These are phyloP conservation scores for Candida neerlandica DNA, from an alignment of 1,139 yeast genomes.

Conservation along the genomic window DNA sequence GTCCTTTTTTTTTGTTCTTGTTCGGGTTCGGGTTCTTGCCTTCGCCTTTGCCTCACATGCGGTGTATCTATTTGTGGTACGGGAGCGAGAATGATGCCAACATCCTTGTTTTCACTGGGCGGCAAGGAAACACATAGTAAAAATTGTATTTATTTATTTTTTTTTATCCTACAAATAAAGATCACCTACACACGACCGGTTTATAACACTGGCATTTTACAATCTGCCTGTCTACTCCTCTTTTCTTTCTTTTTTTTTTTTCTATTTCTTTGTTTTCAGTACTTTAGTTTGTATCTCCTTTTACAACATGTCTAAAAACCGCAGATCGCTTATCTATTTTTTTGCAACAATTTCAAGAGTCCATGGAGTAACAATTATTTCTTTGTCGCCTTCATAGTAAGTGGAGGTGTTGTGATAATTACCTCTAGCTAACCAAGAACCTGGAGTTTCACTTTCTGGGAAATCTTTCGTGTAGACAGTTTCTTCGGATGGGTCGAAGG, in stretches of 20 bases:
- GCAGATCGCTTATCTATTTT: neutral
- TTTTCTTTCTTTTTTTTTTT: neutral
- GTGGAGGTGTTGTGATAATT: conserved; percentile 35
- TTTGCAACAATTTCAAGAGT: conserved; percentile 18
- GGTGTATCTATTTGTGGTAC: too few species aligned
- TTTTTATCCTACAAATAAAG: too few species aligned
- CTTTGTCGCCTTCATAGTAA: conserved; percentile 36
- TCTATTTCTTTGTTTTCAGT: neutral
- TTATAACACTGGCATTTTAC: too few species aligned
- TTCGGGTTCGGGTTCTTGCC: too few species aligned
- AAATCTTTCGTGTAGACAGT: conserved; percentile 27
- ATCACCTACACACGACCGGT: too few species aligned
- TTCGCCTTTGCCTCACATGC: too few species aligned
- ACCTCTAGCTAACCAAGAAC: conserved; percentile 46
- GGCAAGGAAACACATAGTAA: too few species aligned
- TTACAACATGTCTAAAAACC: neutral
- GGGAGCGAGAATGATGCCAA: too few species aligned
- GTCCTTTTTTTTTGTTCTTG: too few species aligned
- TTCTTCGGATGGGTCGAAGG: conserved; percentile 34
- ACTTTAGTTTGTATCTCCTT: neutral
- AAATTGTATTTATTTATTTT: too few species aligned
- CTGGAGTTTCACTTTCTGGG: conserved; percentile 43
- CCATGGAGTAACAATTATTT: conserved; percentile 36
- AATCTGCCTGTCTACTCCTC: neutral
- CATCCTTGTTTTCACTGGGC: too few species aligned